phyloP scores from a whole-genome alignment of 345 rosid genomes.

The Rubroshorea leprosula region DNA sequence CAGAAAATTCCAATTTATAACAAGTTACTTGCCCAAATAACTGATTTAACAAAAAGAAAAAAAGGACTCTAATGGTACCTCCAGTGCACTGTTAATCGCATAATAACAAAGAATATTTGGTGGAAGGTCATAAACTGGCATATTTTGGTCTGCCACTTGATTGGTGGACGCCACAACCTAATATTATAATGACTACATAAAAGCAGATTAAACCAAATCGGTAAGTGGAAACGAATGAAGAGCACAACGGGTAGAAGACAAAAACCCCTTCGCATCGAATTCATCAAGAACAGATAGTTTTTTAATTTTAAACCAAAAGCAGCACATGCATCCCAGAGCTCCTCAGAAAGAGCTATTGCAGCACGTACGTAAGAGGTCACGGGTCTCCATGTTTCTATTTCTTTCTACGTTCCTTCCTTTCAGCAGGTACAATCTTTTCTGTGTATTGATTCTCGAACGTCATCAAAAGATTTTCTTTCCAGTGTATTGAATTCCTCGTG shows the following conservation, averaged over 20 bases:
- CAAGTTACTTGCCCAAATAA: too few species aligned
- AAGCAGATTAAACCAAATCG: neutral
- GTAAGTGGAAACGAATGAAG: neutral
- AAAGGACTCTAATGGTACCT: constrained; percentile 32
- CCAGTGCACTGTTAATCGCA: constrained; percentile 58
- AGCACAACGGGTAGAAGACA: neutral
- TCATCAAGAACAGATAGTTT: neutral
- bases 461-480: too few species aligned
- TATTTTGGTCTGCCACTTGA: constrained; percentile 67
- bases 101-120: constrained; percentile 67
- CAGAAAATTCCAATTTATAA: too few species aligned
- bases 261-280: neutral
- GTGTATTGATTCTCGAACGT: too few species aligned
- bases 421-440: too few species aligned
- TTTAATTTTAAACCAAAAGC: neutral
- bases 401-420: too few species aligned
- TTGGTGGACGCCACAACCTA: constrained; percentile 85
- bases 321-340: too few species aligned
- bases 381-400: too few species aligned
- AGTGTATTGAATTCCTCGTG: too few species aligned
- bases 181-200: neutral
- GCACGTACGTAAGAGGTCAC: too few species aligned
- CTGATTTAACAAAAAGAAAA: neutral
- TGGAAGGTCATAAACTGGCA: constrained; percentile 70
- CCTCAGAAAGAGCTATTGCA: too few species aligned